Evolutionary conservation across 108 stramenopile species (phyloP), one percentile per base, ranked within the genome.

Genomic region (Aurantiochytrium sp.): DNA sequence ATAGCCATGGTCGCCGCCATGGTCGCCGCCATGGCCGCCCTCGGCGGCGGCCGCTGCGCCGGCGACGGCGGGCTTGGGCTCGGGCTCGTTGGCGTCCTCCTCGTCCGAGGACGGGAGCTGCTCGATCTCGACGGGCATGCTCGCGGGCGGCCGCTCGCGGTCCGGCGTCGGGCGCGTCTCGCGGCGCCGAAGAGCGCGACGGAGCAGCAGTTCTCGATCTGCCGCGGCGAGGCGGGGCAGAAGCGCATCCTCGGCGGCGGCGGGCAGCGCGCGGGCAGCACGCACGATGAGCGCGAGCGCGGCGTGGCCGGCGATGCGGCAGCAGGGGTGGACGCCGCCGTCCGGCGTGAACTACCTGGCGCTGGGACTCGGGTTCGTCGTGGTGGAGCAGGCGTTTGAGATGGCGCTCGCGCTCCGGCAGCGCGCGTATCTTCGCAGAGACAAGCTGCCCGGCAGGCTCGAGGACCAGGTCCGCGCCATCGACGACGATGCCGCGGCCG

Each of bases 371-470:
- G 76, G 76, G 18, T 83, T 83, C 76, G 16, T 83, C 76, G 76
- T 83, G 18, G 49, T 23, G 10, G 76, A 83, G 28, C 76, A 83
- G 76, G 51, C 76, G 18, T 6, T 83, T 12, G 76, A 83, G 51
- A 53, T 83, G 19, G 45, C n/a, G 45, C 5, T 83, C 51, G n/a
- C 45, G n/a, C 10, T 53, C 49, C 6, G 76, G 23, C 76, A 83
- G 51, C 76, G 76, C 19, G 51, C 23, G 4, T 83, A 83, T 35
- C 28, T 83, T 43, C n/a, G n/a, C 49, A 47, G n/a, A 18, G 76
- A 83, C 76, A 83, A 83, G 76, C 76, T 90, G 4, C 90, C 90
- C n/a, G 60, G 47, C 44, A 5, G 51, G 43, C 88, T 90, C 2
- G 25, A 8, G 58, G 12, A 64, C 6, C 44, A 69, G 44, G 90